Evolutionary conservation across 345 rosid species (phyloP), one percentile per base, ranked within the genome.

Genomic region (Euphorbia peplus): DNA sequence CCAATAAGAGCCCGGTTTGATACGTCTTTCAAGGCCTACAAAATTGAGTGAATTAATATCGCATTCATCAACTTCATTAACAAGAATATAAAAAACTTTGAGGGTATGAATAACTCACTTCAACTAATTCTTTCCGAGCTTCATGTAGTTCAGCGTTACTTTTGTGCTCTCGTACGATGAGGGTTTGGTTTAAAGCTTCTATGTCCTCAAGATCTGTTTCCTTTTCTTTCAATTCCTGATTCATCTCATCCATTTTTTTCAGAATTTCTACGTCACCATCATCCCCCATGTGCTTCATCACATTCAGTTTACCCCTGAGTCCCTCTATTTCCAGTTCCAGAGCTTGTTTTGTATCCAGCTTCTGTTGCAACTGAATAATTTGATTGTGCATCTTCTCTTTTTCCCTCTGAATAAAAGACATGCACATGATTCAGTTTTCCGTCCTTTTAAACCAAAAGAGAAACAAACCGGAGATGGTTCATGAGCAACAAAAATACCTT

Each of bases 61-160:
- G 25, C 19, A 4, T 52, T 8, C 11, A 39, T 19, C 41, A 37
- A 37, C 30, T 30, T 29, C 7, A 37, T 21, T 44, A 55, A 42
- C 26, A 10, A 46, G 24, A 56, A 37, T 41, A 11, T 16, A 41
- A 55, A 53, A 53, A 11, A 22, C 16, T 18, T n/a, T 22, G 19
- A 50, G 8, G 21, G 61, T 21, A 56, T 32, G 72, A 59, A 39
- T 2, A 48, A 82, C 97, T 71, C 69, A 90, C 98, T 67, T 73
- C 85, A 74, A 95, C 81, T 75, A 95, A 63, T 79, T 88, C 98
- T 70, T 83, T 91, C 53, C 98, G 90, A 71, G 93, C 97, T 18
- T 90, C 99, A 79, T 90, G 96, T 74, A 95, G 87, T 82, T 90
- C 98, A 72, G 90, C 91, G 58, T 91, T 95, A 87, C 85, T 92